These are phyloP conservation scores for Cenchrus purpureus DNA, from an alignment of 176 grass and related monocot species.

Conservation along the genomic window DNA sequence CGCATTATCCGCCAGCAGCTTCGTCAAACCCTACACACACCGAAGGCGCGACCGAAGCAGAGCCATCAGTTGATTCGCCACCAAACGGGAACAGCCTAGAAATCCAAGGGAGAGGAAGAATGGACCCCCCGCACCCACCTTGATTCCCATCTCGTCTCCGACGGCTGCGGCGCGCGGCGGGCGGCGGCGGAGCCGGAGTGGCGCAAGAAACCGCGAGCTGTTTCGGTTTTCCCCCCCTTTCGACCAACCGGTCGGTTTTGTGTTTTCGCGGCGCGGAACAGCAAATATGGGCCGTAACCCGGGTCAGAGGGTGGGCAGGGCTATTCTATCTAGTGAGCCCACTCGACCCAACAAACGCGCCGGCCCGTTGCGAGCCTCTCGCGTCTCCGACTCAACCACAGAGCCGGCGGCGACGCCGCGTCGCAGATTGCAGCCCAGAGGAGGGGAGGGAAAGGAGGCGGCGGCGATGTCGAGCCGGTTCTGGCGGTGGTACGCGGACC, in stretches of 20 bases:
- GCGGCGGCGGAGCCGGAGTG: slow-evolving; percentile 25
- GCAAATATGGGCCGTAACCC: not conserved
- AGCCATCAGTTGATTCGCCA: slow-evolving; percentile 5
- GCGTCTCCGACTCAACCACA: not conserved
- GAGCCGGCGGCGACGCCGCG: slow-evolving; percentile 5
- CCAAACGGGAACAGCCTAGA: not conserved
- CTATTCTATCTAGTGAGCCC: not conserved
- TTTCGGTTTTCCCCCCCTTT: not conserved
- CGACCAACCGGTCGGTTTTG: not conserved
- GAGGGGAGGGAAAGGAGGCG: not conserved
- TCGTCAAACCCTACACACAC: slow-evolving; percentile 89
- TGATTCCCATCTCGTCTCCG: slow-evolving; percentile 57
- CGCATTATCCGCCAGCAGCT: slow-evolving; percentile 90
- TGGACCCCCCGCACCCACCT: slow-evolving; percentile 30
- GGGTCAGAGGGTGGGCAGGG: no score
- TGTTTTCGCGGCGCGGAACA: slow-evolving; percentile 25
- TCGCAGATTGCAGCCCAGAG: not conserved
- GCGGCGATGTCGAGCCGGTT: slow-evolving; percentile 67
- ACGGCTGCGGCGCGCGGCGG: slow-evolving; percentile 19
- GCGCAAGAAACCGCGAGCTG: slow-evolving; percentile 36
- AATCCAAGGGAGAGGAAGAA: not conserved
- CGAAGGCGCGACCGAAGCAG: not conserved
- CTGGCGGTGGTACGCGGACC: slow-evolving; percentile 95
- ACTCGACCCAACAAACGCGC: not conserved
- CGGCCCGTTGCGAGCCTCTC: not conserved